A percentile compares a stretch with the other conserved stretches of the same genome.
These are phyloP conservation scores for Asparagopsis taxiformis DNA, from an alignment of 31 red algal species.

Conservation along the genomic window DNA sequence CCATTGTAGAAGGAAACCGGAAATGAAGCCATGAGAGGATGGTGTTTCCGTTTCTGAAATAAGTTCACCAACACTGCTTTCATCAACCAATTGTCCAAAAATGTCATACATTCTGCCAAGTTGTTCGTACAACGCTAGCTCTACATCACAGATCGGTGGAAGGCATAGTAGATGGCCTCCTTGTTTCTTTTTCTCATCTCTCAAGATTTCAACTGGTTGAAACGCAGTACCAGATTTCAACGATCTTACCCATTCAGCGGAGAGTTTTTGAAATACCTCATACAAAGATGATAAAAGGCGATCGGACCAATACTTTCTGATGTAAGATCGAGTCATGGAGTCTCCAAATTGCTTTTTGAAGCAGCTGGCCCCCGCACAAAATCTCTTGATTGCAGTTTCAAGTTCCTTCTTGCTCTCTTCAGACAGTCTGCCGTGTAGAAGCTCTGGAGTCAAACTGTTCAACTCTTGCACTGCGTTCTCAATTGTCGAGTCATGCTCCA, in stretches of 20 bases:
- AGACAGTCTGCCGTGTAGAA: not conserved
- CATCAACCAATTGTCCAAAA: not conserved
- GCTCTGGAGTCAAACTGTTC: not conserved
- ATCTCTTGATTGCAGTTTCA: not conserved
- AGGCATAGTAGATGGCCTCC: slow-evolving; percentile 1
- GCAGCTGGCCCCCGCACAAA: not conserved
- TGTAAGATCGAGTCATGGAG: not conserved
- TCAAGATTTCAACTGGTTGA: not conserved
- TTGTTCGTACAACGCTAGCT: slow-evolving; percentile 2
- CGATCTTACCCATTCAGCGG: not conserved
- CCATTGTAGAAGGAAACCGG: not conserved
- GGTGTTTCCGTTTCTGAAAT: not conserved
- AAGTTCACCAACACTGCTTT: not conserved
- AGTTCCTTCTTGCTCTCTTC: not conserved
- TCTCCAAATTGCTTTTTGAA: not conserved
- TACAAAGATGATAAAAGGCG: not conserved
- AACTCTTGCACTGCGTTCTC: not conserved
- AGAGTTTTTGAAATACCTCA: not conserved
- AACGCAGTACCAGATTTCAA: not conserved
- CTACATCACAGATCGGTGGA: slow-evolving; percentile 7
- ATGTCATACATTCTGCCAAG: not conserved
- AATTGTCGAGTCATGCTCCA: not conserved
- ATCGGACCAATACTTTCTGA: not conserved
- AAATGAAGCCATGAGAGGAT: not conserved
- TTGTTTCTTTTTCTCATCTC: too few species aligned